Evolutionary conservation across 1,284 basidiomycete genomes (phyloP), one percentile per base, ranked within the genome.

Genomic region (Cryptococcus hybrid): DNA sequence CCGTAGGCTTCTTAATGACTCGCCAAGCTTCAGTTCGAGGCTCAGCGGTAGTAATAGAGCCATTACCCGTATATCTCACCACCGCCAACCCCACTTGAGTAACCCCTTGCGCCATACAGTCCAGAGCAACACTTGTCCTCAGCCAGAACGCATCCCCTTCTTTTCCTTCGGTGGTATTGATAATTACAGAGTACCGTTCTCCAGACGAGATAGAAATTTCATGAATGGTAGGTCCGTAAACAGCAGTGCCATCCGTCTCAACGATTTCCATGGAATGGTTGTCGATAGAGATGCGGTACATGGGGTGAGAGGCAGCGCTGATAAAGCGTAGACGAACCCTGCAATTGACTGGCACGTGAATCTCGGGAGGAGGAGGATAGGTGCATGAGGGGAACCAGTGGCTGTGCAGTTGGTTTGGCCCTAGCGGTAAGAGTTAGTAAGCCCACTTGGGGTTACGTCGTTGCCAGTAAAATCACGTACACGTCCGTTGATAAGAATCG

Each of bases 121-220:
- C 52, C 13, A 51, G 36, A 12, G 59, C 59, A 6, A 52, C 47
- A 12, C 51, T 50, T 3, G 68, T 64, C 9, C 77, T 66, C 12
- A 78, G 59, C 61, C 62, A 76, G 58, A 71, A 77, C 7, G 65
- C 56, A 40, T 59, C 57, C 7, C 60, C 60, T 3, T 49, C 55
- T 37, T 37, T 8, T 39, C 74, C 69, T 42, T 66, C 52, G 42
- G 62, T 58, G 11, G 74, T 69, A 48, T 69, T 58, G 34, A 78
- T 48, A 35, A 77, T 54, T 36, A 69, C 66, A 7, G 71, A 74
- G 51, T 69, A 70, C 51, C 77, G 68, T 58, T 78, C 71, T 1
- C 68, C 74, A 2, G 62, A 59, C 2, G 54, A 62, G 3, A 70
- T 47, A 3, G 56, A 48, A 3, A 71, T 13, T 50, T 74, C 69